A percentile compares a stretch with the other conserved stretches of the same genome.
These are phyloP conservation scores for Capillidium heterosporum DNA, from an alignment of 371 early-diverging fungal species.

Conservation along the genomic window DNA sequence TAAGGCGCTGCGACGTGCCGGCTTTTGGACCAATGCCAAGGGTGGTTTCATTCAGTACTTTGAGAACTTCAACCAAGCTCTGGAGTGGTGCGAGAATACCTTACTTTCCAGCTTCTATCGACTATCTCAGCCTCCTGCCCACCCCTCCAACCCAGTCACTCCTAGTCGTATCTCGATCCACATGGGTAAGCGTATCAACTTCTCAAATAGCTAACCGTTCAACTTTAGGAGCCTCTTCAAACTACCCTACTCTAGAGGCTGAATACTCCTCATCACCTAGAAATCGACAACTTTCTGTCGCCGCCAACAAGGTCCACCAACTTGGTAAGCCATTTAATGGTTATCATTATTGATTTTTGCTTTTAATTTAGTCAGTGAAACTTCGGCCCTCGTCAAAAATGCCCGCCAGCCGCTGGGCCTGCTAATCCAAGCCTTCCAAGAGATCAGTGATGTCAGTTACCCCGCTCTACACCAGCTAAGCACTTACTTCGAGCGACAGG, in stretches of 20 bases:
- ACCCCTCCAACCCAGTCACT: conserved; percentile 25
- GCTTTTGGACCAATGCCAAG: conserved; percentile 35
- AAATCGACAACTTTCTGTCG: conserved; percentile 16
- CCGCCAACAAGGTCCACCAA: conserved; percentile 12
- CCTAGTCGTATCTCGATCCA: conserved; percentile 10
- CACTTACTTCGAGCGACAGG: conserved; percentile 35
- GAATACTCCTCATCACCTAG: conserved; percentile 16
- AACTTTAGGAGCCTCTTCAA: not conserved
- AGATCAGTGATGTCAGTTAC: not conserved
- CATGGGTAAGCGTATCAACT: conserved; percentile 9
- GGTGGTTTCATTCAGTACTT: conserved; percentile 39
- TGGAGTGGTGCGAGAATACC: conserved; percentile 91
- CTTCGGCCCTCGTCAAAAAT: not conserved
- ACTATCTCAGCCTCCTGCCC: not conserved
- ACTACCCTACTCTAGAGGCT: not conserved
- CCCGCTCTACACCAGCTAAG: conserved; percentile 4
- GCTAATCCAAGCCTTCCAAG: not conserved
- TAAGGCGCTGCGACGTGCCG: conserved; percentile 48
- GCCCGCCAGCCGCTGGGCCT: conserved; percentile 5
- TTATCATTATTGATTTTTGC: not conserved
- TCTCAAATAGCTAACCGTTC: conserved; percentile 5
- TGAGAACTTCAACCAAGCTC: conserved; percentile 57
- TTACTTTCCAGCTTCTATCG: conserved; percentile 21
- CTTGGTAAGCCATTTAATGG: conserved; percentile 7
- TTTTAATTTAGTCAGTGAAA: not conserved